Evolutionary conservation across 345 rosid genomes (phyloP).

Genomic region (Pelargonium nanum): DNA sequence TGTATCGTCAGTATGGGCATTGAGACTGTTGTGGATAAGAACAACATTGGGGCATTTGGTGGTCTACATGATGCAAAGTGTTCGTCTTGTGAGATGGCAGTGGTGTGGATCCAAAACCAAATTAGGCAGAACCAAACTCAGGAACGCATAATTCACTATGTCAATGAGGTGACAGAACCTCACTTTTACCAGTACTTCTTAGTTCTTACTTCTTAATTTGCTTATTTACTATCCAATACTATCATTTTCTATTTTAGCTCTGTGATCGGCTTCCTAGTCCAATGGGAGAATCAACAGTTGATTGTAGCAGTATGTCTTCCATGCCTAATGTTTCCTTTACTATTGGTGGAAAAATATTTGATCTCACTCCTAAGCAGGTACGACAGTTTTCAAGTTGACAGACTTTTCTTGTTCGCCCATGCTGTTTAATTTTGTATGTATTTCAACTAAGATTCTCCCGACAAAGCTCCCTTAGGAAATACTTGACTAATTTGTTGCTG

Average conservation of each 20-base stretch:
- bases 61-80: conserved; percentile 45
- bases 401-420: no score
- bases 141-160: conserved; percentile 64
- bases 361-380: conserved; percentile 78
- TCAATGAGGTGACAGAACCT: conserved; percentile 60
- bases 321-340: conserved; percentile 74
- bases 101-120: conserved; percentile 80
- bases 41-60: conserved; percentile 26
- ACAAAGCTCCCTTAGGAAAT: no score
- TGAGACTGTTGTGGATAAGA: conserved; percentile 44
- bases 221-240: background rate
- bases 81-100: conserved; percentile 77
- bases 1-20: conserved; percentile 53
- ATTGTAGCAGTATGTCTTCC: conserved; percentile 45
- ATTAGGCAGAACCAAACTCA: conserved; percentile 52
- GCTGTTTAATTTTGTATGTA: no score
- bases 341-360: conserved; percentile 62
- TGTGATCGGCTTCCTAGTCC: conserved; percentile 74
- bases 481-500: no score
- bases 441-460: no score
- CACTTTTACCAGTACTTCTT: no score
- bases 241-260: conserved; percentile 35
- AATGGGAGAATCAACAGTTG: conserved; percentile 75
- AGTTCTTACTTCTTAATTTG: no score
- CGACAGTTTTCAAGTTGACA: no score